A percentile compares a stretch with the other conserved stretches of the same genome.
Evolutionary conservation across 73 alveolate genomes (phyloP).

Genomic region (Paramecium pentaurelia): DNA sequence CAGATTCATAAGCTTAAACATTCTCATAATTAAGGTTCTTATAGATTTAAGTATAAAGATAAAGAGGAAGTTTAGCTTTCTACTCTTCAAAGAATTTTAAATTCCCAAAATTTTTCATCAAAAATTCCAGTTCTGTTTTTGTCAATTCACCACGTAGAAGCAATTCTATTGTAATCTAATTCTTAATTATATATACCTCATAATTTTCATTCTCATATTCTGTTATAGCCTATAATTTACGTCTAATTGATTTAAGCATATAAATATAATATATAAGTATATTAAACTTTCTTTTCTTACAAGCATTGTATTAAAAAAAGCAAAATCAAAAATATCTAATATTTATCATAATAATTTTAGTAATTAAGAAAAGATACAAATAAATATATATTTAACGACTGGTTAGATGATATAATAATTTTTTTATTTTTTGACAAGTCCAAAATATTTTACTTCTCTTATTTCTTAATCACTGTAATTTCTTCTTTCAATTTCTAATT

Average conservation of each 20-base stretch:
- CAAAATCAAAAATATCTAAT: background rate
- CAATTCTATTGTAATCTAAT: background rate
- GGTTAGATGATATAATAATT: background rate
- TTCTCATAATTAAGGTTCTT: constrained; percentile 19
- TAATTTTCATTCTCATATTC: background rate
- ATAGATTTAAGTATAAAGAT: background rate
- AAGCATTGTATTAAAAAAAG: background rate
- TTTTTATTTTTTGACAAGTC: background rate
- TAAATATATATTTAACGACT: background rate
- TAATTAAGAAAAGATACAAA: background rate
- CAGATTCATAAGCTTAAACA: background rate
- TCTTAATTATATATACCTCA: background rate
- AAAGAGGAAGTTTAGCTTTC: constrained; percentile 28
- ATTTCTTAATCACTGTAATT: background rate
- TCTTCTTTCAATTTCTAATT: constrained; percentile 32
- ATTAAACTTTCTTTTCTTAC: background rate
- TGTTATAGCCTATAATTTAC: background rate
- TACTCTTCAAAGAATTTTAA: constrained; percentile 49
- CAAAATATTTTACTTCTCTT: background rate
- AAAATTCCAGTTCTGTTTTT: constrained; percentile 12
- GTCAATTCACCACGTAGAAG: background rate
- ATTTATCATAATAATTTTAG: no score
- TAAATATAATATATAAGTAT: background rate
- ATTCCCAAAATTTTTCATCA: constrained; percentile 37
- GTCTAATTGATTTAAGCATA: background rate